Evolutionary conservation across 768 basidiomycete species (phyloP), one percentile per base, ranked within the genome.

Genomic region (Mycena amicta): DNA sequence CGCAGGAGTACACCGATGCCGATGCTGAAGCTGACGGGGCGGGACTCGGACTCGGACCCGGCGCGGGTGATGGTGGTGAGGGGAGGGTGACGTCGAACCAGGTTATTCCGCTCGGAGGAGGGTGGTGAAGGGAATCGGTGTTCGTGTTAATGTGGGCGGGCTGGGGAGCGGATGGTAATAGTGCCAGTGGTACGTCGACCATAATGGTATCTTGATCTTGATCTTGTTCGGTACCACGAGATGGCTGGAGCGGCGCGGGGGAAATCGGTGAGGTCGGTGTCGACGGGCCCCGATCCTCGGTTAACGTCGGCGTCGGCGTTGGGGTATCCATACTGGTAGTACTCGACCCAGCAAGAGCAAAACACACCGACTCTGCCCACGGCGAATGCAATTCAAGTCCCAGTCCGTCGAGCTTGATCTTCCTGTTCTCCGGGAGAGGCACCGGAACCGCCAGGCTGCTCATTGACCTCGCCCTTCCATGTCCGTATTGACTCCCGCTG

Each of bases 301-400:
- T 41, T 23, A 67, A 59, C 0, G 62, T 31, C 3, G 61, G 54
- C 16, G 61, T 54, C 5, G 62, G n/a, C 18, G 62, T 26, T 31
- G n/a, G 20, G 12, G 8, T 29, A 28, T 22, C 13, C n/a, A 23
- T 8, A 13, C 47, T 23, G 4, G 23, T 12, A 5, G 64, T 58
- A n/a, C 55, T 54, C 6, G 43, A 45, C 2, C 72, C 66, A 6
- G 70, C 47, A 25, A 70, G 4, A 68, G 67, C 12, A 77, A 60
- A 5, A 77, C 74, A 71, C 71, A 75, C 77, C 31, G 78, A 71
- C 2, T 74, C 72, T 4, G 73, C 74, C 79, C 79, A 80, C 30
- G 79, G 77, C 2, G 72, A 75, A 1, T 74, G 61, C 25, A 70
- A 68, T 28, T 75, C 73, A 2, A 70, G 50, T 2, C 71, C 70